Percentiles rank a stretch among this genome's conserved stretches.
phyloP scores from a whole-genome alignment of 2,329 filamentous ascomycete genomes.

The Hyphodiscus sp. region DNA sequence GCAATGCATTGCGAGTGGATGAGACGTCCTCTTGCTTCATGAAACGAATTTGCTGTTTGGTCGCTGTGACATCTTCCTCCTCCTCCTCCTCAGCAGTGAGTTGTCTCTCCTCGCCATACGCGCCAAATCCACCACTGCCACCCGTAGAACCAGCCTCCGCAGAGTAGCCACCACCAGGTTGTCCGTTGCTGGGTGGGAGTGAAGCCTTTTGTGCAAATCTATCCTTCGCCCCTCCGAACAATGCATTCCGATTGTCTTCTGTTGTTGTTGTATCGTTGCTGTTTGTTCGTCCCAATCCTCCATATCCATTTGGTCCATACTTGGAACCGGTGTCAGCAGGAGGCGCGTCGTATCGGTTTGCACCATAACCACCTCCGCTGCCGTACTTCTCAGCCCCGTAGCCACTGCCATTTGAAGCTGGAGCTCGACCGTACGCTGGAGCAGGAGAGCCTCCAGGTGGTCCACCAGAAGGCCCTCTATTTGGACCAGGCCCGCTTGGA shows the following conservation, averaged over 20 bases:
- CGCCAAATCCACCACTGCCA: constrained; percentile 35
- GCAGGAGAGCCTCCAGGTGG: constrained; percentile 11
- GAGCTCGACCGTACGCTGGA: constrained; percentile 15
- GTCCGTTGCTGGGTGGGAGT: constrained; percentile 18
- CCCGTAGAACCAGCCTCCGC: constrained; percentile 17
- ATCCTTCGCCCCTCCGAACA: constrained; percentile 44
- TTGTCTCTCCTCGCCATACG: constrained; percentile 64
- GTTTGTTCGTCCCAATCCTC: constrained; percentile 46
- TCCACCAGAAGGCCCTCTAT: constrained; percentile 12
- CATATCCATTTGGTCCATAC: constrained; percentile 52
- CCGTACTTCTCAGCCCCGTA: constrained; percentile 51
- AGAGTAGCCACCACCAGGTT: constrained; percentile 23
- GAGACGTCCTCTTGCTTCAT: constrained; percentile 72
- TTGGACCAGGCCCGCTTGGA: constrained; percentile 33
- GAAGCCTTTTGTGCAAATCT: constrained; percentile 24
- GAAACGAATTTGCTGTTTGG: constrained; percentile 67
- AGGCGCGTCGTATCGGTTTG: constrained; percentile 44
- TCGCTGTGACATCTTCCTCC: constrained; percentile 63
- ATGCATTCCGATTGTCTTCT: constrained; percentile 54
- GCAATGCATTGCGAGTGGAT: constrained; percentile 63
- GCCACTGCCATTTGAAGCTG: constrained; percentile 32
- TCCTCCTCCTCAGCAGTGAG: constrained; percentile 73
- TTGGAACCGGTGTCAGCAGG: constrained; percentile 31
- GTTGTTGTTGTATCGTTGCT: constrained; percentile 34
- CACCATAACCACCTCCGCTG: constrained; percentile 43